Base-by-base conservation (phyloP, 805 yeast species). In the Lachancea thermotolerans region DNA sequence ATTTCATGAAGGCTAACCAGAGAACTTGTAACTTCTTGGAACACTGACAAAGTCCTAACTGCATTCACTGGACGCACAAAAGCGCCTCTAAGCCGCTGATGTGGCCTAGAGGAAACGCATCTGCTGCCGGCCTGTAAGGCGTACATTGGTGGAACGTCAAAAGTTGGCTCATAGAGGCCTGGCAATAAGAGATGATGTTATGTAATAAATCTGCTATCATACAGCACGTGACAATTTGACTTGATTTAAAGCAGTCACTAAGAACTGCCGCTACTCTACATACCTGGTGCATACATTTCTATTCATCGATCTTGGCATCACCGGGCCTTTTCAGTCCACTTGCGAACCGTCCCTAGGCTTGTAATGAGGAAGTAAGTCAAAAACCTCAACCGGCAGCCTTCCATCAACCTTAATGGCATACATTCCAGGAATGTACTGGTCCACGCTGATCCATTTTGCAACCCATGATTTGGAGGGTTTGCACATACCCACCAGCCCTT, bases 331-430 rank as follows among this genome's bases (percentile, higher is more conserved):
- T 45, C 31, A 48, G 34, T 81, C 86, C 45, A 76, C 78, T 39
- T 81, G 90, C 65, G 84, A 75, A 31, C 99, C 99, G 63, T 93
- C 99, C 65, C 99, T 77, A 32, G 99, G 98, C 50, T 97, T 78
- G 66, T 93, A 93, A 44, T 78, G 79, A 35, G 80, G 82, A 58
- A 93, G 70, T 44, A 82, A 85, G 36, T 77, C 79, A 7, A 85
- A 76, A 32, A 88, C 79, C 52, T 91, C 96, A 7, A 85, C 86
- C 1, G 98, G 97, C 41, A 93, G 70, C 56, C 87, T 81, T 31
- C 99, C 99, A 54, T 81, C 83, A 6, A 93, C 91, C 59, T 91
- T 86, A 28, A 90, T 95, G 1, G 99, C 99, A 56, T 93, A 89
- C 55, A 91, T 64, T 0, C 98, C 99, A 0, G 95, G 85, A 17